Evolutionary conservation across 2,329 filamentous ascomycete genomes (phyloP).

Genomic region (Hypomyces rosellus): DNA sequence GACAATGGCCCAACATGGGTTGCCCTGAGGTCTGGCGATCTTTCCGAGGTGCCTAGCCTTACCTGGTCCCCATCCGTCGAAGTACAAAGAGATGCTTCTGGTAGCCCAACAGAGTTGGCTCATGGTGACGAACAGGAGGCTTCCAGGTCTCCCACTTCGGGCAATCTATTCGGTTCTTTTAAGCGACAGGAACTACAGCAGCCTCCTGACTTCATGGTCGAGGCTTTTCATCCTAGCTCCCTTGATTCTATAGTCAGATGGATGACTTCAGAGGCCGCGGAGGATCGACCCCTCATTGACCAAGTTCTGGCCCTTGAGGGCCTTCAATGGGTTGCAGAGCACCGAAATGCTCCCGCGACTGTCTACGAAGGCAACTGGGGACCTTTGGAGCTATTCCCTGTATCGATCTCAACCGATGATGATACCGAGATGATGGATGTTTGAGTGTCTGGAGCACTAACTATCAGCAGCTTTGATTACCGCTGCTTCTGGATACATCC

Average conservation of each 20-base stretch:
- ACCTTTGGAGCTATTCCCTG: conserved; percentile 51
- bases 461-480: conserved; percentile 15
- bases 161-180: conserved; percentile 37
- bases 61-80: conserved; percentile 71
- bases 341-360: conserved; percentile 81
- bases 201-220: conserved; percentile 85
- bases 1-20: conserved; percentile 92
- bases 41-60: conserved; percentile 80
- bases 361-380: conserved; percentile 97
- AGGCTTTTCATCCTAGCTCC: conserved; percentile 63
- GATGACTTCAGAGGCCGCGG: conserved; percentile 77
- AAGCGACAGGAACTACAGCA: conserved; percentile 47
- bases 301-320: conserved; percentile 68
- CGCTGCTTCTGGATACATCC: conserved; percentile 28
- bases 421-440: conserved; percentile 58
- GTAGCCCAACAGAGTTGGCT: conserved; percentile 31
- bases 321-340: conserved; percentile 70
- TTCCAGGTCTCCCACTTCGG: conserved; percentile 27
- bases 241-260: conserved; percentile 78
- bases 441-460: conserved; percentile 23
- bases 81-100: conserved; percentile 67
- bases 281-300: conserved; percentile 64
- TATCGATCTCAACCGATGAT: conserved; percentile 30
- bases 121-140: conserved; percentile 29
- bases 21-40: conserved; percentile 79